These are phyloP conservation scores for Peronosclerospora sorghi DNA, from an alignment of 352 stramenopile species.

Conservation along the genomic window DNA sequence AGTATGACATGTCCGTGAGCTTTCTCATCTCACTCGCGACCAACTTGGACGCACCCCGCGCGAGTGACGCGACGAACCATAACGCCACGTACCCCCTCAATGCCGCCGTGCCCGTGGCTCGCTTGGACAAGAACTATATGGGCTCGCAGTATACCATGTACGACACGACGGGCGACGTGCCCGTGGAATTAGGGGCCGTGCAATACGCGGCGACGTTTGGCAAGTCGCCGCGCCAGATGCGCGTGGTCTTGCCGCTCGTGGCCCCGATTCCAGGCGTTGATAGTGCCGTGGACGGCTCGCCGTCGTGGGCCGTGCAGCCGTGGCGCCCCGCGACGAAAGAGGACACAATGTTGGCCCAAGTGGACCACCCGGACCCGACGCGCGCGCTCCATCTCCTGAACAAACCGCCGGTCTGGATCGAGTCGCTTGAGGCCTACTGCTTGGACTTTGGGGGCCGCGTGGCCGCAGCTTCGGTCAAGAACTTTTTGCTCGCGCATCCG, in stretches of 20 bases:
- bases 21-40: conserved; percentile 60
- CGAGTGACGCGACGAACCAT: conserved; percentile 6
- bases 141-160: conserved; percentile 82
- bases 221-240: conserved; percentile 81
- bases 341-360: conserved; percentile 67
- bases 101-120: conserved; percentile 37
- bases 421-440: conserved; percentile 80
- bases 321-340: conserved; percentile 54
- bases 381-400: conserved; percentile 71
- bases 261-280: conserved; percentile 30
- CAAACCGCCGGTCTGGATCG: conserved; percentile 82
- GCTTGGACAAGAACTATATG: conserved; percentile 85
- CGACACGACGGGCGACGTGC: conserved; percentile 43
- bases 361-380: conserved; percentile 50
- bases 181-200: conserved; percentile 62
- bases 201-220: conserved; percentile 79
- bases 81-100: conserved; percentile 9
- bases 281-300: conserved; percentile 25
- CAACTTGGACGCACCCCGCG: conserved; percentile 29
- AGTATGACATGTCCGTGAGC: conserved; percentile 84
- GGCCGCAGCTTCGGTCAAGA: conserved; percentile 75
- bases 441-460: conserved; percentile 73
- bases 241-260: conserved; percentile 58
- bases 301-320: conserved; percentile 44
- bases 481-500: conserved; percentile 76